Base-by-base conservation (phyloP, 2,329 filamentous ascomycete species). In the Ustulina deusta region DNA sequence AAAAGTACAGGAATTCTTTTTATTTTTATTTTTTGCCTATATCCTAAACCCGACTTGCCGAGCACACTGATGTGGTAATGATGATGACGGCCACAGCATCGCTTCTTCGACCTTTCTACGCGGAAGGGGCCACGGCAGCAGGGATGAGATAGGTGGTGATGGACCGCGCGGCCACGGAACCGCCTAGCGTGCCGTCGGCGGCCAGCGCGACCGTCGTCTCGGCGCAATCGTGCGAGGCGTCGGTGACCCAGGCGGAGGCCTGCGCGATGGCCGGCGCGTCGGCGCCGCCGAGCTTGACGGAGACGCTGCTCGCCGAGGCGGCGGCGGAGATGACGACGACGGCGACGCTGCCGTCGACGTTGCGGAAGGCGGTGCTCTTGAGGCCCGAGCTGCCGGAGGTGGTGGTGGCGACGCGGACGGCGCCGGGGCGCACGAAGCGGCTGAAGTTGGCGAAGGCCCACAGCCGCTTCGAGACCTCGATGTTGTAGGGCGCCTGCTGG, bases 371-470 rank as follows among this genome's bases (percentile, higher is more conserved):
- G 2, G 78, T 77, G 56, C 73, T 77, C 67, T 75, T 76, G 44
- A 79, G 70, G 36, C 76, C 75, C 1, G 71, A 66, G 17, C 73
- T 73, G 2, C 76, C 78, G 5, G 73, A 70, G 3, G 74, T 74
- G 5, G 73, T 69, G 3, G 74, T 74, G 15, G 70, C 75, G 20
- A 81, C 69, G 40, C 79, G 72, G 6, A 77, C 61, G 17, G 80
- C 79, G 0, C 80, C 80, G 1, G 80, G 80, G 0, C 79, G 77
- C 25, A 82, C 78, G 66, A 78, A 78, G 20, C 81, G 77, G 27
- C 71, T 74, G 78, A 78, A 82, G 73, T 79, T 80, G 48, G 80
- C 80, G 68, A 82, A 79, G n/a, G 80, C 80, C 80, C 80, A 82
- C 27, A 81, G 74, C 5, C 78, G 74, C 63, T 75, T 74, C 7